phyloP scores from a whole-genome alignment of 2,329 filamentous ascomycete species.

The Talaromyces piceae region DNA sequence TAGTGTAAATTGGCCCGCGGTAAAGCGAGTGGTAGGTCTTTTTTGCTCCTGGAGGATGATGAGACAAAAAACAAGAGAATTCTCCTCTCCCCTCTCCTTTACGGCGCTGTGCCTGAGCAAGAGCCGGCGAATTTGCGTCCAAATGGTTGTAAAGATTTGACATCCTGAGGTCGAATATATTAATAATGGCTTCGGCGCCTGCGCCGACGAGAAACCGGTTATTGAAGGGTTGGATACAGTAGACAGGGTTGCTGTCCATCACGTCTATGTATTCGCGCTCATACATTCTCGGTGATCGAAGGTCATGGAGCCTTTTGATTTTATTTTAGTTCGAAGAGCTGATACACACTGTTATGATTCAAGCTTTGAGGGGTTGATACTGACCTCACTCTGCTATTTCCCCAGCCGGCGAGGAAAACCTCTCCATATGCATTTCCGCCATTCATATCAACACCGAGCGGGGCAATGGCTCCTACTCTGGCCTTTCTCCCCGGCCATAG shows the following conservation, averaged over 20 bases:
- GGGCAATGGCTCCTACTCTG: constrained; percentile 30
- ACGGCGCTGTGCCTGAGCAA: neutral
- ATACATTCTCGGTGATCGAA: constrained; percentile 44
- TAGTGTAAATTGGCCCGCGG: constrained; percentile 38
- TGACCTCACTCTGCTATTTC: constrained; percentile 47
- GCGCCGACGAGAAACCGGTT: constrained; percentile 50
- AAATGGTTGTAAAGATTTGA: constrained; percentile 28
- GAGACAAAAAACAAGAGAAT: constrained; percentile 38
- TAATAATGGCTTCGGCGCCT: constrained; percentile 51
- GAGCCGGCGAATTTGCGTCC: constrained; percentile 15
- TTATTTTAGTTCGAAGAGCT: neutral
- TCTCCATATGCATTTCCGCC: constrained; percentile 34
- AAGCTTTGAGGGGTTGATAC: neutral
- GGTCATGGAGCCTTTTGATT: constrained; percentile 51
- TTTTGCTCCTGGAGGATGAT: constrained; percentile 15
- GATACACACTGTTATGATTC: neutral
- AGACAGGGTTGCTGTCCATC: constrained; percentile 52
- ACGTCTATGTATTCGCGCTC: constrained; percentile 48
- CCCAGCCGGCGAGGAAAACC: constrained; percentile 54
- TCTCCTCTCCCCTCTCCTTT: constrained; percentile 17
- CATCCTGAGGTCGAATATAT: constrained; percentile 56
- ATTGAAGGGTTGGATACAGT: constrained; percentile 51
- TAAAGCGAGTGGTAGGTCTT: constrained; percentile 23
- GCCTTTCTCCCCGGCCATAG: constrained; percentile 13
- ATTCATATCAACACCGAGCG: constrained; percentile 21